Percentiles rank a stretch among this genome's conserved stretches.
phyloP scores from a whole-genome alignment of 176 grass and related monocot genomes.

The Oropetium thomaeum region DNA sequence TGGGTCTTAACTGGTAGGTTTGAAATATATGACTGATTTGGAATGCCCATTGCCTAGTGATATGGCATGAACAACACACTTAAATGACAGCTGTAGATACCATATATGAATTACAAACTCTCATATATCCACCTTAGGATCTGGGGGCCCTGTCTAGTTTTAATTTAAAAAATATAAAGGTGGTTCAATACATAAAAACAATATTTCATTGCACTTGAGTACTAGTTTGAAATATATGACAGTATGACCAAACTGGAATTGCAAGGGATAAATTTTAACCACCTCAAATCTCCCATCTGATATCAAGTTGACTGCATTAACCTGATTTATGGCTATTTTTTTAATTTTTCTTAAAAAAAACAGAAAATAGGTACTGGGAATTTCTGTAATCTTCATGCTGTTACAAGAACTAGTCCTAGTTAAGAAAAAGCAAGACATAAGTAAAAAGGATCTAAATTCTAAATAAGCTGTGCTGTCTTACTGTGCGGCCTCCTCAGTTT shows the following conservation, averaged over 20 bases:
- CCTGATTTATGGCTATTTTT: no score
- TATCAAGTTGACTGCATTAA: no score
- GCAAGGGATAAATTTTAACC: neutral
- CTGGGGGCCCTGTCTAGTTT: no score
- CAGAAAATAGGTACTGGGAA: neutral
- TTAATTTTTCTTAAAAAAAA: no score
- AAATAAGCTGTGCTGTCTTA: constrained; percentile 38
- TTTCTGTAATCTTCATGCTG: neutral
- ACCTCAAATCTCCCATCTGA: neutral
- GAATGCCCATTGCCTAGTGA: no score
- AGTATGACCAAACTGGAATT: neutral
- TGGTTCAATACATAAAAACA: constrained; percentile 16
- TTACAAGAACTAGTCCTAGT: neutral
- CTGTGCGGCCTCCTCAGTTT: constrained; percentile 69
- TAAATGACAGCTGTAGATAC: no score
- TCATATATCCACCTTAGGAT: no score
- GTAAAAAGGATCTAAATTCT: neutral
- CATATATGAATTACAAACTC: no score
- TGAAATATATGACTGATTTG: neutral
- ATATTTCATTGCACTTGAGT: neutral
- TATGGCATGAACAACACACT: no score
- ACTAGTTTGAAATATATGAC: constrained; percentile 6
- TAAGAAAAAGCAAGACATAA: neutral
- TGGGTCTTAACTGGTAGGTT: neutral
- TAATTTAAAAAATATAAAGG: no score